phyloP scores from a whole-genome alignment of 176 grass and related monocot genomes.

The Hordeum vulgare region MorexV3_pseudomolecules_assembly NC_058519.1:646254073-646254572 shows the following conservation, averaged over 20 bases:
- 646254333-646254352: neutral
- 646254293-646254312: constrained; percentile 86
- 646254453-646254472: constrained; percentile 54
- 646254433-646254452: constrained; percentile 27
- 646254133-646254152: constrained; percentile 85
- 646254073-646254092: constrained; percentile 60
- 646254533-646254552: constrained; percentile 48
- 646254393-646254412: no score
- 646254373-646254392: no score
- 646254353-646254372: no score
- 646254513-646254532: constrained; percentile 83
- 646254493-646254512: constrained; percentile 83
- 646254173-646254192: constrained; percentile 88
- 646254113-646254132: constrained; percentile 84
- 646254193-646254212: constrained; percentile 83
- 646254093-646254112: constrained; percentile 64
- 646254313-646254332: neutral
- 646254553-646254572: constrained; percentile 38
- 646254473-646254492: constrained; percentile 43
- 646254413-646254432: neutral
- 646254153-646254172: constrained; percentile 87
- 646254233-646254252: constrained; percentile 48
- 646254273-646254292: constrained; percentile 62
- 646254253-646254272: constrained; percentile 45
- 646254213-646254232: constrained; percentile 83